Percentiles rank a stretch among this genome's conserved stretches.
phyloP scores from a whole-genome alignment of 106 monocot species.

The Vanilla planifolia region DNA sequence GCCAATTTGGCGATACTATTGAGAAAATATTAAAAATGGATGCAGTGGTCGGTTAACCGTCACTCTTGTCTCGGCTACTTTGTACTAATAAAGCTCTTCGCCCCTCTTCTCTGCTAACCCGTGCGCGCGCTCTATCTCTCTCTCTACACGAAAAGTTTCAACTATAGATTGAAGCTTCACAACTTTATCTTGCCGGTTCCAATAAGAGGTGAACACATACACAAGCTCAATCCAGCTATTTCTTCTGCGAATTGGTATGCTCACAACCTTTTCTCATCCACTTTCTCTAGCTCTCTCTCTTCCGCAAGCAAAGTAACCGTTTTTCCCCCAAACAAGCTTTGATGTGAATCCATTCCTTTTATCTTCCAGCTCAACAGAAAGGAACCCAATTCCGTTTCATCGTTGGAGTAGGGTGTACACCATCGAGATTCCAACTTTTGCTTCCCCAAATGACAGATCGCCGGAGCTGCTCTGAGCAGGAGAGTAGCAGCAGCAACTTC shows the following conservation, averaged over 20 bases:
- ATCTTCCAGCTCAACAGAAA: neutral
- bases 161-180: neutral
- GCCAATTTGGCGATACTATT: no score
- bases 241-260: no score
- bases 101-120: neutral
- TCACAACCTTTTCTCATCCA: neutral
- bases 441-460: no score
- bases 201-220: neutral
- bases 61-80: neutral
- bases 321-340: neutral
- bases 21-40: no score
- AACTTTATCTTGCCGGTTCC: neutral
- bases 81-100: neutral
- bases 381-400: neutral
- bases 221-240: no score
- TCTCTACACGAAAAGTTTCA: neutral
- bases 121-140: neutral
- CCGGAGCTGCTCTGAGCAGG: no score
- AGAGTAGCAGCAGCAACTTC: neutral
- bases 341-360: neutral
- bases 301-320: neutral
- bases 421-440: no score
- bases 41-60: conserved; percentile 3
- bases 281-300: neutral
- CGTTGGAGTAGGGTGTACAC: no score